phyloP scores from a whole-genome alignment of 2,329 filamentous ascomycete genomes.

The Pyricularia grisea region DNA sequence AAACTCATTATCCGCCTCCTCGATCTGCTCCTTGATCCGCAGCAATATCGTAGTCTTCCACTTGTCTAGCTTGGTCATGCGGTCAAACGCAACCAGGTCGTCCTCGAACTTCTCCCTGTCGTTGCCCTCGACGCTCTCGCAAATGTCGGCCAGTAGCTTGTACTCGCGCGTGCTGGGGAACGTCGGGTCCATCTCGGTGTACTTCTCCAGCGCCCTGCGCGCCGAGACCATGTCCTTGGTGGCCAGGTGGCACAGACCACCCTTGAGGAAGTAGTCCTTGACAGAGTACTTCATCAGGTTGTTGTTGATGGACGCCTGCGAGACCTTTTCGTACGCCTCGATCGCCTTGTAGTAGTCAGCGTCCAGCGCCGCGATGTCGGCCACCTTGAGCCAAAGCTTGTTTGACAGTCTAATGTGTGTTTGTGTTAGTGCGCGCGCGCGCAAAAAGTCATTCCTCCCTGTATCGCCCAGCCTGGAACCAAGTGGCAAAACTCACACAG shows the following conservation, averaged over 20 bases:
- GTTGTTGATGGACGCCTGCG: constrained; percentile 69
- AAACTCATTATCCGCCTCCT: constrained; percentile 36
- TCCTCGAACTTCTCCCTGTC: constrained; percentile 79
- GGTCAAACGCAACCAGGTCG: constrained; percentile 81
- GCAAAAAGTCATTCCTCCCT: not conserved
- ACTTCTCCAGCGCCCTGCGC: constrained; percentile 72
- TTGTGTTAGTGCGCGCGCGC: not conserved
- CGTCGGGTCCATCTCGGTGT: constrained; percentile 67
- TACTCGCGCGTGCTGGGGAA: constrained; percentile 74
- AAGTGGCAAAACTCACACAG: constrained; percentile 50
- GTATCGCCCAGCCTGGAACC: not conserved
- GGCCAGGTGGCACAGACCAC: constrained; percentile 80
- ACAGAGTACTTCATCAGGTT: constrained; percentile 90
- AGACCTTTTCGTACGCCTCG: constrained; percentile 75
- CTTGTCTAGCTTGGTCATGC: constrained; percentile 88
- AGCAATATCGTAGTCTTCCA: constrained; percentile 90
- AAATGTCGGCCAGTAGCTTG: constrained; percentile 69
- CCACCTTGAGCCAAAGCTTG: constrained; percentile 88
- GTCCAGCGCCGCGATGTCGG: constrained; percentile 74
- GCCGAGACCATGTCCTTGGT: constrained; percentile 66
- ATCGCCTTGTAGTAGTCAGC: constrained; percentile 79
- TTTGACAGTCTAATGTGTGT: constrained; percentile 64
- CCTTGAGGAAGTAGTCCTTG: constrained; percentile 93
- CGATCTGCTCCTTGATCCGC: constrained; percentile 74
- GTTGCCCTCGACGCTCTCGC: constrained; percentile 63